These are phyloP conservation scores for Setaria italica DNA, from an alignment of 202 grass and related monocot genomes.

Conservation along the genomic window DNA sequence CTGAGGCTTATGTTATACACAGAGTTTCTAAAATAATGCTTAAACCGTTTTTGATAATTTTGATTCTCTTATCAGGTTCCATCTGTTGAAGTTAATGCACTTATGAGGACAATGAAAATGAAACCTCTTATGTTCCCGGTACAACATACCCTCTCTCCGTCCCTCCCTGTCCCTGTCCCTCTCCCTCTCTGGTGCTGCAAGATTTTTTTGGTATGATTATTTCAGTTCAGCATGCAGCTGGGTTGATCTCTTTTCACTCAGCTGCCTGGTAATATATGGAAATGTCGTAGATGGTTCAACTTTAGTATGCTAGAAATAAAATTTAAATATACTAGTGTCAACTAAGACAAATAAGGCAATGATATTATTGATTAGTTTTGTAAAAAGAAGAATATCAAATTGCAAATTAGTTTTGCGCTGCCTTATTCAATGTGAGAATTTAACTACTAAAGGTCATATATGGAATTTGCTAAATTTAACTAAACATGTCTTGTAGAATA, in stretches of 20 bases:
- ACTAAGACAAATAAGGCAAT: not conserved
- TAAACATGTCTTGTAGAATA: not conserved
- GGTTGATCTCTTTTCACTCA: slow-evolving; percentile 31
- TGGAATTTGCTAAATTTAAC: slow-evolving; percentile 29
- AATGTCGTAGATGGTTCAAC: slow-evolving; percentile 28
- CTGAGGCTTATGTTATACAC: slow-evolving; percentile 30
- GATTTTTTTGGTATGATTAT: slow-evolving; percentile 31
- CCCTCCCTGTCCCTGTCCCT: not conserved
- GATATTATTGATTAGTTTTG: slow-evolving; percentile 25
- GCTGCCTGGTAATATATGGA: slow-evolving; percentile 27
- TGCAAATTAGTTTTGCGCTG: slow-evolving; percentile 23
- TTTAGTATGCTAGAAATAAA: slow-evolving; percentile 16
- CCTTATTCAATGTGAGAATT: not conserved
- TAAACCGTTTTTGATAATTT: slow-evolving; percentile 42
- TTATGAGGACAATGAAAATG: slow-evolving; percentile 96
- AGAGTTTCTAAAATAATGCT: slow-evolving; percentile 38
- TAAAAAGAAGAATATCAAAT: slow-evolving; percentile 13
- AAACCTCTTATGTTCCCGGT: slow-evolving; percentile 94
- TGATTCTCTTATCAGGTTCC: slow-evolving; percentile 72
- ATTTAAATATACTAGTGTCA: slow-evolving; percentile 24
- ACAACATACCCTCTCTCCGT: slow-evolving; percentile 34
- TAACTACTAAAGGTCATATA: slow-evolving; percentile 9
- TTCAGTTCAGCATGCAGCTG: slow-evolving; percentile 33
- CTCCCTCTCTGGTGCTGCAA: not conserved
- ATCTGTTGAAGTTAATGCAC: slow-evolving; percentile 92